Conservation (phyloP, 129 eudicot genomes). For the Glebionis coronaria region DNA sequence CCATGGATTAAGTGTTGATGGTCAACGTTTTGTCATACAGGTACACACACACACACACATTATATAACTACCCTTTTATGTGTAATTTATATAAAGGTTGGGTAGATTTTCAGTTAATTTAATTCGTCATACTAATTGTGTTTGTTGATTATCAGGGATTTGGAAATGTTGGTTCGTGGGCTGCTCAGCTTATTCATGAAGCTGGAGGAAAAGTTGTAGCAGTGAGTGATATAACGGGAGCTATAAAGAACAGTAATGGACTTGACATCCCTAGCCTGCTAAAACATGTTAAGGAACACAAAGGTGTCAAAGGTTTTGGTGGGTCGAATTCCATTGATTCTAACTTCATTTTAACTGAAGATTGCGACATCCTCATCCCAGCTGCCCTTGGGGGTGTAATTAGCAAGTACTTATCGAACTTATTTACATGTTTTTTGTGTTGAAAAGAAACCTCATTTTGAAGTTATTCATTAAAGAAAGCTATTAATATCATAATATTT, state of each 20-base stretch:
- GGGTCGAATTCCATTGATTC: conserved; percentile 65
- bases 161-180: conserved; percentile 99
- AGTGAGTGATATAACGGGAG: conserved; percentile 87
- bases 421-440: not conserved
- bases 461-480: too few relatives aligned
- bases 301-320: conserved; percentile 80
- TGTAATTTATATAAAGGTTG: not conserved
- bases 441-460: too few relatives aligned
- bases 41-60: conserved; percentile 45
- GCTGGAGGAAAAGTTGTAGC: conserved; percentile 84
- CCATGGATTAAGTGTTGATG: conserved; percentile 66
- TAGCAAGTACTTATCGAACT: conserved; percentile 36
- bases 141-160: conserved; percentile 58
- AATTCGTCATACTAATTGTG: not conserved
- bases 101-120: not conserved
- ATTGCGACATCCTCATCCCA: conserved; percentile 92
- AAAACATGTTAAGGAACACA: conserved; percentile 62
- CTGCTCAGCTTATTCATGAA: conserved; percentile 77
- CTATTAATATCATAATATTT: too few relatives aligned
- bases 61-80: not conserved
- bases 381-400: conserved; percentile 99
- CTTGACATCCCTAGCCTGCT: conserved; percentile 68
- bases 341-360: conserved; percentile 69
- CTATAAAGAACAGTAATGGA: conserved; percentile 73
- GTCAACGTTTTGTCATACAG: conserved; percentile 78